phyloP scores from a whole-genome alignment of 768 basidiomycete genomes.

The Lactarius hatsudake region DNA sequence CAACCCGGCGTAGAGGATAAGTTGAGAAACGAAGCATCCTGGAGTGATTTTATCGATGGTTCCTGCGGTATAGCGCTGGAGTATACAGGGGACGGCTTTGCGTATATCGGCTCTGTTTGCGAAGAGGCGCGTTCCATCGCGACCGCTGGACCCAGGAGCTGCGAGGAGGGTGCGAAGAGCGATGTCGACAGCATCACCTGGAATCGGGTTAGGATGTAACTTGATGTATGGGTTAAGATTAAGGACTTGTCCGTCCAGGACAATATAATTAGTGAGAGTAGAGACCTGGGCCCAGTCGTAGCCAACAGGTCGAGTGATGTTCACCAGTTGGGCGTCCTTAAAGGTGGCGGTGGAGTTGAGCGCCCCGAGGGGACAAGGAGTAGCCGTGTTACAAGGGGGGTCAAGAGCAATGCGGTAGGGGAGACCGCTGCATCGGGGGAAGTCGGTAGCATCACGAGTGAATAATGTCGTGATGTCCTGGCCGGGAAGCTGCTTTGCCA shows the following conservation, averaged over 20 bases:
- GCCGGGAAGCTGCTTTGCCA: constrained; percentile 59
- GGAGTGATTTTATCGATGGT: constrained; percentile 96
- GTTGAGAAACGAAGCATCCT: constrained; percentile 87
- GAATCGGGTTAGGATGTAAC: constrained; percentile 63
- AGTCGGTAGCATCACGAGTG: constrained; percentile 63
- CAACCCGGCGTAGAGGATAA: constrained; percentile 88
- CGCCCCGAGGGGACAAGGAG: constrained; percentile 64
- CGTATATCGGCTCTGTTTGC: constrained; percentile 64
- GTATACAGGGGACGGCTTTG: constrained; percentile 74
- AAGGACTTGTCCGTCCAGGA: constrained; percentile 90
- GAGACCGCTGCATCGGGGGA: constrained; percentile 59
- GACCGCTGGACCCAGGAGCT: constrained; percentile 55
- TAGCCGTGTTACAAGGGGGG: constrained; percentile 58
- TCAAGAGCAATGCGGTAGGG: constrained; percentile 70
- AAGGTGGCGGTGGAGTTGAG: constrained; percentile 58
- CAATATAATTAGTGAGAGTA: constrained; percentile 68
- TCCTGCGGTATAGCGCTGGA: constrained; percentile 85
- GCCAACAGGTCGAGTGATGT: constrained; percentile 70
- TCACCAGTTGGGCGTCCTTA: constrained; percentile 55
- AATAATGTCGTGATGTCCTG: constrained; percentile 92
- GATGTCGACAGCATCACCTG: constrained; percentile 74
- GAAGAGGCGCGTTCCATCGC: constrained; percentile 89
- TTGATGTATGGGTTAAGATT: constrained; percentile 86
- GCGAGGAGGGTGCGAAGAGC: constrained; percentile 76
- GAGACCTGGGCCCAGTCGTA: constrained; percentile 92